These are phyloP conservation scores for Saraca asoca DNA, from an alignment of 331 rosid genomes.

Conservation along the genomic window DNA sequence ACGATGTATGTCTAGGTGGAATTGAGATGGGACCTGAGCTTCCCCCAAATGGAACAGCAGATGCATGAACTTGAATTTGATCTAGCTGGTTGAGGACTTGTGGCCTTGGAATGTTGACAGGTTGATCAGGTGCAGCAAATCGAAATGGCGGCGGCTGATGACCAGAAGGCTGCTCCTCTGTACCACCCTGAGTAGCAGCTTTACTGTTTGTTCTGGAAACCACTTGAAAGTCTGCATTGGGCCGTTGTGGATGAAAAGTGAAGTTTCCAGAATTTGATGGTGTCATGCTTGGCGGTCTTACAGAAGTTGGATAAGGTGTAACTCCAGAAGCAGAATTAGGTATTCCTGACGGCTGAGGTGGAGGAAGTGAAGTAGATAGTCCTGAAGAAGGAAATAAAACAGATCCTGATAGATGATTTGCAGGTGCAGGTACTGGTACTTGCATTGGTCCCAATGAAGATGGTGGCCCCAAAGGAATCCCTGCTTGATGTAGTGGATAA, in stretches of 20 bases:
- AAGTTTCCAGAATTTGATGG: conserved; percentile 63
- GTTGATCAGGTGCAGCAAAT: conserved; percentile 47
- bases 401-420: conserved; percentile 45
- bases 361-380: conserved; percentile 42
- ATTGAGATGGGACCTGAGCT: conserved; percentile 44
- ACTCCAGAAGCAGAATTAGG: conserved; percentile 49
- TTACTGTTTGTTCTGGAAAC: conserved; percentile 50
- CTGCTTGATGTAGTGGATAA: conserved; percentile 48
- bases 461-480: conserved; percentile 45
- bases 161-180: conserved; percentile 47
- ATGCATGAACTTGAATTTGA: conserved; percentile 47
- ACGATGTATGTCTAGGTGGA: conserved; percentile 54
- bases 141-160: conserved; percentile 48
- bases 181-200: conserved; percentile 39
- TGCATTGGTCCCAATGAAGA: conserved; percentile 41
- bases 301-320: conserved; percentile 37
- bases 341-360: conserved; percentile 56
- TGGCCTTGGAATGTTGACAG: conserved; percentile 50
- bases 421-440: conserved; percentile 33
- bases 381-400: conserved; percentile 45
- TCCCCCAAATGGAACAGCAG: conserved; percentile 50
- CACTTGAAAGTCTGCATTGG: conserved; percentile 51
- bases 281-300: conserved; percentile 41
- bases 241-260: conserved; percentile 64
- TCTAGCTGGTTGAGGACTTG: conserved; percentile 47